Evolutionary conservation across 1,284 basidiomycete species (phyloP).

Genomic region (Puccinia novopanici): DNA sequence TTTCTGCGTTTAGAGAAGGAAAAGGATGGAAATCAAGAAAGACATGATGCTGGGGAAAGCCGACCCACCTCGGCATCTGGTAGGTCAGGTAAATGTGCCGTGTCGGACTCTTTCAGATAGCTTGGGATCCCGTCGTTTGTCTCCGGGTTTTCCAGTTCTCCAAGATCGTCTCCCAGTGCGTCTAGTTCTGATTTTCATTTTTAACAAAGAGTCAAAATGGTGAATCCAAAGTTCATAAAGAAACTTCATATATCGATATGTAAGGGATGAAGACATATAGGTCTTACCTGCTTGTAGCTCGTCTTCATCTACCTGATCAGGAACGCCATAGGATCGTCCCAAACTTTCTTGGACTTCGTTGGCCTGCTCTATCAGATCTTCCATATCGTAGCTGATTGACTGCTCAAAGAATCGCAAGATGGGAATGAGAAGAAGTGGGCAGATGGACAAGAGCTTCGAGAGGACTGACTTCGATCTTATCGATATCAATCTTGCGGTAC

Average conservation of each 20-base stretch:
- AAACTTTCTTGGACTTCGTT: conserved; percentile 97
- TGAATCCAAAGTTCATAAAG: too few relatives aligned
- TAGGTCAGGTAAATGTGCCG: conserved; percentile 36
- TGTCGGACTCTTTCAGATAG: conserved; percentile 40
- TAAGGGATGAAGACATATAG: background rate
- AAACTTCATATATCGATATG: background rate
- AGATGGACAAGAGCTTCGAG: background rate
- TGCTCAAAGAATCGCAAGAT: conserved; percentile 57
- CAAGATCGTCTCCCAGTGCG: conserved; percentile 38
- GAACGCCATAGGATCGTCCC: conserved; percentile 89
- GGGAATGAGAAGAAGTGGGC: background rate
- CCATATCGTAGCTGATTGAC: conserved; percentile 96
- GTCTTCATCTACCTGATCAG: conserved; percentile 95
- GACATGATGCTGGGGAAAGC: background rate
- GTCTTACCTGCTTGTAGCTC: conserved; percentile 85
- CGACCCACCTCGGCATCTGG: conserved; percentile 12
- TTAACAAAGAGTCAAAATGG: too few relatives aligned
- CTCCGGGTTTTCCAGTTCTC: conserved; percentile 41
- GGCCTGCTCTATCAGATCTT: conserved; percentile 92
- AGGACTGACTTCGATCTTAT: conserved; percentile 82
- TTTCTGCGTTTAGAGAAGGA: background rate
- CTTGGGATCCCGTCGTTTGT: conserved; percentile 42
- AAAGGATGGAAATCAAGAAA: background rate
- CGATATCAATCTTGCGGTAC: conserved; percentile 95
- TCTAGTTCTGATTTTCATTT: conserved; percentile 31